Conservation (phyloP, 352 stramenopile genomes). For the Phytopythium cucurbitacearum region DNA sequence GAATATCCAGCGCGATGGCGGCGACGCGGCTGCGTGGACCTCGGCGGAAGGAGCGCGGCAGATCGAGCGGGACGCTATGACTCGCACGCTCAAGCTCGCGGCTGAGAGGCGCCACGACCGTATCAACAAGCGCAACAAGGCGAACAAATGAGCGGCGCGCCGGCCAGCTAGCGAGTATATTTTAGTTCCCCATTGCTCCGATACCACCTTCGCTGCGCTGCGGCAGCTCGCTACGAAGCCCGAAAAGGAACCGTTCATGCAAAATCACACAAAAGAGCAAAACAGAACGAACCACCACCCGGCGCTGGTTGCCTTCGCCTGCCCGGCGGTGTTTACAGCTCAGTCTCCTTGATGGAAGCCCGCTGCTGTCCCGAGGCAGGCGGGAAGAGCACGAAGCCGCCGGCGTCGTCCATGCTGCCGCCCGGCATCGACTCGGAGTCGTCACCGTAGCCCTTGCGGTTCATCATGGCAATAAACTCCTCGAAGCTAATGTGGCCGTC, state of each 20-base stretch:
- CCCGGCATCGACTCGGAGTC: conserved; percentile 43
- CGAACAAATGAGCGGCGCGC: conserved; percentile 16
- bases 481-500: conserved; percentile 92
- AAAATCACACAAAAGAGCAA: too few species aligned
- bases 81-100: conserved; percentile 55
- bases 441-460: conserved; percentile 78
- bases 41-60: conserved; percentile 45
- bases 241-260: too few species aligned
- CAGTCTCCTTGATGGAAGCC: conserved; percentile 60
- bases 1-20: conserved; percentile 45
- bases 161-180: neutral
- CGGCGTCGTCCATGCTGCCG: conserved; percentile 55
- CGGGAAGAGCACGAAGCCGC: conserved; percentile 32
- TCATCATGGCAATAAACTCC: conserved; percentile 91
- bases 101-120: conserved; percentile 76
- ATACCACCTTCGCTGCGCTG: too few species aligned
- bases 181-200: too few species aligned
- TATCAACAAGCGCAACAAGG: conserved; percentile 69
- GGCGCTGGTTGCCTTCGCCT: too few species aligned
- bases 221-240: too few species aligned
- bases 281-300: too few species aligned
- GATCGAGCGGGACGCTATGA: conserved; percentile 59
- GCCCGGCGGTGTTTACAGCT: conserved; percentile 38
- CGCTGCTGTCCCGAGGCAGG: conserved; percentile 29
- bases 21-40: conserved; percentile 15